These are phyloP conservation scores for Euphorbia schlechtendalii DNA, from an alignment of 441 rosid genomes.

Conservation along the genomic window DNA sequence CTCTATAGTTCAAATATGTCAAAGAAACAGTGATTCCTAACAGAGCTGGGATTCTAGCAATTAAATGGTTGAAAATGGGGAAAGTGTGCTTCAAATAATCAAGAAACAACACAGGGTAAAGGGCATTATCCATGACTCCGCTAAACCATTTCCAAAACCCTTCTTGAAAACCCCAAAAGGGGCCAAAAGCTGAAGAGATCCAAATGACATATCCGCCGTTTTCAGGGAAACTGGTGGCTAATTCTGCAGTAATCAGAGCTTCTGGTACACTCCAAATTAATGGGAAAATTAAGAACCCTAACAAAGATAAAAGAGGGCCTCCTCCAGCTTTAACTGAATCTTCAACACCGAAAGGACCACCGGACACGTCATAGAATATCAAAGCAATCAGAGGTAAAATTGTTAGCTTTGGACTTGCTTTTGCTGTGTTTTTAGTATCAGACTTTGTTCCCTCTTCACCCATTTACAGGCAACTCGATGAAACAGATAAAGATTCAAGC, in stretches of 20 bases:
- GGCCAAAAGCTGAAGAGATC: constrained; percentile 90
- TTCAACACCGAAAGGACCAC: constrained; percentile 95
- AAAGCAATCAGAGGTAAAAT: constrained; percentile 72
- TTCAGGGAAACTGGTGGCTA: constrained; percentile 89
- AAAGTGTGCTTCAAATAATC: constrained; percentile 88
- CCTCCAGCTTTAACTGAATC: constrained; percentile 85
- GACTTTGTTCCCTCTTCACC: constrained; percentile 51
- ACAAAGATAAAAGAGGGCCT: constrained; percentile 74
- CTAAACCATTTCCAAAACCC: constrained; percentile 98
- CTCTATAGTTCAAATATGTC: constrained; percentile 85
- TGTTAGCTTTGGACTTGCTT: constrained; percentile 58
- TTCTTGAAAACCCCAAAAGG: constrained; percentile 94
- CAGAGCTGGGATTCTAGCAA: constrained; percentile 78
- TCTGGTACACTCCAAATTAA: constrained; percentile 89
- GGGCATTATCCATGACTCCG: constrained; percentile 95
- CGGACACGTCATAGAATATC: constrained; percentile 86
- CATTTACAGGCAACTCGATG: constrained; percentile 34
- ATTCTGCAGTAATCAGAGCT: constrained; percentile 87
- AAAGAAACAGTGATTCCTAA: constrained; percentile 61
- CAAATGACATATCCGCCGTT: constrained; percentile 92
- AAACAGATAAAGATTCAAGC: constrained; percentile 14
- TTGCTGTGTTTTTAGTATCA: constrained; percentile 28
- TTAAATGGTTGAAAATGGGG: constrained; percentile 46
- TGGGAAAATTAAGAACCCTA: constrained; percentile 83
- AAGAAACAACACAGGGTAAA: constrained; percentile 80